Conservation (phyloP, 345 rosid species). For the Balakata baccata region DNA sequence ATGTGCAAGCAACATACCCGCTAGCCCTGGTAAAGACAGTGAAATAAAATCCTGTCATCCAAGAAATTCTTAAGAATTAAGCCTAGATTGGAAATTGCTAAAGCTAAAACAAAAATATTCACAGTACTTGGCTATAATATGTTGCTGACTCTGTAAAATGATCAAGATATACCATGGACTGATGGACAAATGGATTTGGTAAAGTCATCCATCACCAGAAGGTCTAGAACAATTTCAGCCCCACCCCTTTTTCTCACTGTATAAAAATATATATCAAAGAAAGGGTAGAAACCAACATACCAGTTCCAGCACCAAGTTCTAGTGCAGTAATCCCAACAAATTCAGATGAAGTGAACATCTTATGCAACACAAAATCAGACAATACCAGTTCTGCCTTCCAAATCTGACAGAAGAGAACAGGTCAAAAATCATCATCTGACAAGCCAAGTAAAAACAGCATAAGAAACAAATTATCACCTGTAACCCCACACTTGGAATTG, state of each 20-base stretch:
- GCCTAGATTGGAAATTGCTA: background rate
- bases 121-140: background rate
- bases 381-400: slow-evolving; percentile 84
- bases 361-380: slow-evolving; percentile 73
- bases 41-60: slow-evolving; percentile 23
- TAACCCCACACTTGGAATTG: slow-evolving; percentile 71
- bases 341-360: slow-evolving; percentile 56
- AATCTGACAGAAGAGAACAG: slow-evolving; percentile 45
- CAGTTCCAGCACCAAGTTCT: slow-evolving; percentile 95
- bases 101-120: background rate
- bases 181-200: background rate
- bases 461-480: slow-evolving; percentile 47
- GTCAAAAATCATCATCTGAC: background rate
- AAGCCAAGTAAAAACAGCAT: background rate
- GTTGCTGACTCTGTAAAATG: background rate
- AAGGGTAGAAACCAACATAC: slow-evolving; percentile 30
- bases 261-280: background rate
- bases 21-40: slow-evolving; percentile 51
- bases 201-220: background rate
- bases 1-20: slow-evolving; percentile 66
- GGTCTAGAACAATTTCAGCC: no score
- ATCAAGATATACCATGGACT: no score
- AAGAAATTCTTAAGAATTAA: slow-evolving; percentile 13
- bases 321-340: slow-evolving; percentile 49
- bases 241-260: background rate